Evolutionary conservation across 148 eudicot species (phyloP), one percentile per base, ranked within the genome.

Genomic region (Rhododendron simsii): DNA sequence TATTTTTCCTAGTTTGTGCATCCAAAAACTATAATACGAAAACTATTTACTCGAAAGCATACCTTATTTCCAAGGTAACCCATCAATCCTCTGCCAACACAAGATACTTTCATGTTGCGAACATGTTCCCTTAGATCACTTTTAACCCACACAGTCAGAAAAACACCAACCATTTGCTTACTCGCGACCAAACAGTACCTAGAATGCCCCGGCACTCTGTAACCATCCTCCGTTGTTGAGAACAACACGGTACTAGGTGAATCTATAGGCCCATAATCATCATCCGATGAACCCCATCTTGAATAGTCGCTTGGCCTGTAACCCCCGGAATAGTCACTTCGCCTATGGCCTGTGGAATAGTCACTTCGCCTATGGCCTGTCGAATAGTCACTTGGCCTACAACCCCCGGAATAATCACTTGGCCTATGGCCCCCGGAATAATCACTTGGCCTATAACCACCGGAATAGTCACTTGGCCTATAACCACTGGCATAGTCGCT

Each of bases 41-140:
- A 74, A 21, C 4, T 69, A 9, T 93, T 30, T 71, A 13, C 61
- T 4, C 6, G 7, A 55, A 55, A 55, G 61, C 61, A 55, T 33
- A 96, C 99, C 99, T 96, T 96, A 87, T 96, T 96, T 84, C 99
- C 99, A n/a, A 94, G 94, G 88, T 95, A 96, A 47, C 99, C 99
- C 99, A 96, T 96, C 87, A 96, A 91, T 82, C 99, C 99, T 89
- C 99, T 90, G 33, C 99, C 99, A 81, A 96, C 94, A 90, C 99
- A 94, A 50, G 99, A 96, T 84, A 96, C 95, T 86, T 95, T 95
- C 37, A 95, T 92, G 91, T 96, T 96, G 35, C 91, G 86, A 45
- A 95, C 98, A 83, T 94, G 93, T 82, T 94, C 98, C 86, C 93
- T 92, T 84, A 96, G 87, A 84, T 96, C 98, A 86, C 91, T 94